These are phyloP conservation scores for Eremothecium sinecaudum DNA, from an alignment of 1,139 yeast genomes.

Conservation along the genomic window DNA sequence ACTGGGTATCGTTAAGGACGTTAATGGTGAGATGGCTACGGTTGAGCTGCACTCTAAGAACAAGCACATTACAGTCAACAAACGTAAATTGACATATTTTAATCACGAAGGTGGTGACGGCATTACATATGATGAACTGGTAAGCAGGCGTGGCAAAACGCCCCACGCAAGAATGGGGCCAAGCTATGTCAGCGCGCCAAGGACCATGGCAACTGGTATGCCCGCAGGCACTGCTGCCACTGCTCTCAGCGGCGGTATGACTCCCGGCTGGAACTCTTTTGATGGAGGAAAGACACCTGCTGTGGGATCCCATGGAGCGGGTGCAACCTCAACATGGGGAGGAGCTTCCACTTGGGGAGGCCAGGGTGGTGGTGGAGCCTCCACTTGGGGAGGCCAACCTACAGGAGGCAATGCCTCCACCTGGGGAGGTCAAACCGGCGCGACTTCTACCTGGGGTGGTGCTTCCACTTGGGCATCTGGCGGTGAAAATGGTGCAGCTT, in stretches of 20 bases:
- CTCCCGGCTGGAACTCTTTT: slow-evolving; percentile 44
- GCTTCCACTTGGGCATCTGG: slow-evolving; percentile 31
- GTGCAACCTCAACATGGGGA: slow-evolving; percentile 42
- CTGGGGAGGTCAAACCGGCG: slow-evolving; percentile 36
- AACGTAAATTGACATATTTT: slow-evolving; percentile 63
- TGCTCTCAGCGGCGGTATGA: slow-evolving; percentile 40
- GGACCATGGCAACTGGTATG: slow-evolving; percentile 25
- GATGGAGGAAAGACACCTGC: slow-evolving; percentile 43
- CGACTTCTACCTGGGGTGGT: slow-evolving; percentile 30
- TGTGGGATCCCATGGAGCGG: slow-evolving; percentile 34
- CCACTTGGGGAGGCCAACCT: slow-evolving; percentile 34
- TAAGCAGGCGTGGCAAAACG: slow-evolving; percentile 31
- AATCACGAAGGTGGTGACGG: slow-evolving; percentile 50
- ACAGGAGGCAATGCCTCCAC: slow-evolving; percentile 32
- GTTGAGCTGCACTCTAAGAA: slow-evolving; percentile 89
- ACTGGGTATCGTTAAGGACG: slow-evolving; percentile 87
- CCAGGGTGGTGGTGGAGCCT: slow-evolving; percentile 38
- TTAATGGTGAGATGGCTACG: slow-evolving; percentile 84
- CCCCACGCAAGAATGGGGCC: slow-evolving; percentile 31
- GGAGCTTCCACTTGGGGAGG: slow-evolving; percentile 45
- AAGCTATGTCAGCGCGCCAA: slow-evolving; percentile 31
- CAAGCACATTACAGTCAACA: slow-evolving; percentile 78
- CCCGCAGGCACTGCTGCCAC: slow-evolving; percentile 25
- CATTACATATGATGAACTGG: slow-evolving; percentile 73
- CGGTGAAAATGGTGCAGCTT: slow-evolving; percentile 27